Conservation (phyloP, 2,329 filamentous ascomycete species). For the Scorias spongiosa region DNA sequence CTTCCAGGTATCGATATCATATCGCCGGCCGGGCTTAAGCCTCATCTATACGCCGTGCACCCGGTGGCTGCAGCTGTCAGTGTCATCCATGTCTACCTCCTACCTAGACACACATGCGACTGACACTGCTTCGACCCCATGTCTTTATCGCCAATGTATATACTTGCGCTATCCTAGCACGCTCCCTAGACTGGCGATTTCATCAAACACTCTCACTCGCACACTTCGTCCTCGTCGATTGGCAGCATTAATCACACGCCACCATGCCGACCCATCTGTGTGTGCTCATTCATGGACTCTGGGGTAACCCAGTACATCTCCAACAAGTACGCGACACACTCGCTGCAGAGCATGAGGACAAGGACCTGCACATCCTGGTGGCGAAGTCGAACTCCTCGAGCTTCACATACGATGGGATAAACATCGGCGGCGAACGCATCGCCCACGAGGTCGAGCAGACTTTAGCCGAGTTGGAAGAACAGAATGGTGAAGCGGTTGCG, state of each 20-base stretch:
- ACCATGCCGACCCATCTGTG: conserved; percentile 46
- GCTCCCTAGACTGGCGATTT: no score
- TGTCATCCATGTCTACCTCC: no score
- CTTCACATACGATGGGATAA: conserved; percentile 53
- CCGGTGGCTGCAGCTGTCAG: no score
- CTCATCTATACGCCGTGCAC: no score
- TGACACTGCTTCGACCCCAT: no score
- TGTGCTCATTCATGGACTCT: conserved; percentile 65
- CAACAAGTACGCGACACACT: conserved; percentile 51
- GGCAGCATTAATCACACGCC: background rate
- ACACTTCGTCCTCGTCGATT: no score
- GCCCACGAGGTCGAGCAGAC: conserved; percentile 47
- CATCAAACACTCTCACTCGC: no score
- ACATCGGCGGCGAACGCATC: conserved; percentile 52
- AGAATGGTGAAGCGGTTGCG: conserved; percentile 52
- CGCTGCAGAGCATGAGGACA: conserved; percentile 43
- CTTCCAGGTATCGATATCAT: no score
- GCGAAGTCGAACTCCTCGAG: conserved; percentile 59
- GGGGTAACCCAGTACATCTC: conserved; percentile 67
- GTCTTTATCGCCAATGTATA: no score
- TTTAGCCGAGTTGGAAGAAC: conserved; percentile 35
- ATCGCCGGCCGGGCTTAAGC: no score
- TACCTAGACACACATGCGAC: no score
- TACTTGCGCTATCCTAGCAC: no score
- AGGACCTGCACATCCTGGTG: conserved; percentile 54